phyloP scores from a whole-genome alignment of 1,139 yeast genomes.

The Lodderomyces pseudojiufengensis region DNA sequence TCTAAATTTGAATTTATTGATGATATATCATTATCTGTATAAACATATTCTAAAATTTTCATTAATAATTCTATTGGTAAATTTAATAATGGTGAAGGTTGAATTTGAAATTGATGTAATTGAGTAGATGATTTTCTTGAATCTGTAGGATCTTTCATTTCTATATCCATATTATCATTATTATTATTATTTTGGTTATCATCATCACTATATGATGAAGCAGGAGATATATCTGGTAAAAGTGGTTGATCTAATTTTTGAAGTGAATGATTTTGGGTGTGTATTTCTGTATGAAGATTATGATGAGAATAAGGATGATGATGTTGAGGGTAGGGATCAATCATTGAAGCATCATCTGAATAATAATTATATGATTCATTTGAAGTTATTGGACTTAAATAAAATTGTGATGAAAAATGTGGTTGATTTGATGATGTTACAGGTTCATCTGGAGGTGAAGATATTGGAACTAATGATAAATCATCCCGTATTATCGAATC shows the following conservation, averaged over 20 bases:
- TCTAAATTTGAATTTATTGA: constrained; percentile 44
- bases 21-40: constrained; percentile 34
- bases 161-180: neutral
- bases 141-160: neutral
- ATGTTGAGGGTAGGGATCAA: constrained; percentile 3
- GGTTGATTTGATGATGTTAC: constrained; percentile 10
- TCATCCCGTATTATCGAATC: constrained; percentile 3
- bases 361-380: constrained; percentile 22
- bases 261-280: neutral
- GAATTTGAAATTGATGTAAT: constrained; percentile 9
- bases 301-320: neutral
- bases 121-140: constrained; percentile 1
- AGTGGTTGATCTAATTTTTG: constrained; percentile 1
- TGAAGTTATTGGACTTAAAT: constrained; percentile 36
- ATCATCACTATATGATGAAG: constrained; percentile 8
- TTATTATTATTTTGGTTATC: neutral
- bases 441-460: constrained; percentile 11
- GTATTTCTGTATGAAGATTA: neutral
- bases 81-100: constrained; percentile 14
- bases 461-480: constrained; percentile 12
- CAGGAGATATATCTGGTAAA: constrained; percentile 7
- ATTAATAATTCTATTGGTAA: constrained; percentile 44
- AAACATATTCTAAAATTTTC: constrained; percentile 42
- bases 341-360: constrained; percentile 7
- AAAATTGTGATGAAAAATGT: constrained; percentile 23